A percentile compares a stretch with the other conserved stretches of the same genome.
phyloP scores from a whole-genome alignment of 176 grass and related monocot genomes.

The Triticum turgidum region DNA sequence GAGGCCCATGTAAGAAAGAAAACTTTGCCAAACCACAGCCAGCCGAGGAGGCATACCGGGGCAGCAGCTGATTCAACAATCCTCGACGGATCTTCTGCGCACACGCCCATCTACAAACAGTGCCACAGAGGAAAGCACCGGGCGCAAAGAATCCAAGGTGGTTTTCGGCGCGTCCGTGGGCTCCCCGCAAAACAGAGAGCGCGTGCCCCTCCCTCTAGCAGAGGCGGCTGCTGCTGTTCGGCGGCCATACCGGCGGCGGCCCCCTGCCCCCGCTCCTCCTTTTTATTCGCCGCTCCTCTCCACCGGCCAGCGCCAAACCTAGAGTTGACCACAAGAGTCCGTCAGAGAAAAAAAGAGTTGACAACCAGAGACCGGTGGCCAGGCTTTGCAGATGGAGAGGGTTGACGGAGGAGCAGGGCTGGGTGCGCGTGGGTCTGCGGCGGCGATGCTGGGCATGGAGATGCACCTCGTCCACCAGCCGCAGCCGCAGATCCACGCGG shows the following conservation, averaged over 20 bases:
- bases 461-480: slow-evolving; percentile 20
- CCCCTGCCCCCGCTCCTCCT: not conserved
- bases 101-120: fast-evolving
- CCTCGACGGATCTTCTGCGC: slow-evolving; percentile 25
- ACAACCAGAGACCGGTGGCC: not conserved
- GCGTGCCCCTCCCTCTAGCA: slow-evolving; percentile 5
- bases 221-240: slow-evolving; percentile 5
- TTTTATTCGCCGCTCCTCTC: not conserved
- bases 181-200: slow-evolving; percentile 37
- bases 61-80: slow-evolving; percentile 30
- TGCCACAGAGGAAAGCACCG: no score
- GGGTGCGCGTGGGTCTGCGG: slow-evolving; percentile 15
- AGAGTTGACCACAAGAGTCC: not conserved
- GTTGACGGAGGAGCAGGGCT: slow-evolving; percentile 27
- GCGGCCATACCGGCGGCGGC: slow-evolving; percentile 38
- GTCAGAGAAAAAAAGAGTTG: not conserved
- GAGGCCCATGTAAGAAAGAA: not conserved
- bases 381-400: slow-evolving; percentile 41
- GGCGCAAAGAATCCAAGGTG: slow-evolving; percentile 34
- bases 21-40: not conserved
- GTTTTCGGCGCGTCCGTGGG: slow-evolving; percentile 35
- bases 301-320: not conserved
- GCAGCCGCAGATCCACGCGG: not conserved
- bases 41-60: not conserved
- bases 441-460: slow-evolving; percentile 42